A percentile compares a stretch with the other conserved stretches of the same genome.
Evolutionary conservation across 2,329 filamentous ascomycete species (phyloP).

Genomic region (Septoria petroselini): DNA sequence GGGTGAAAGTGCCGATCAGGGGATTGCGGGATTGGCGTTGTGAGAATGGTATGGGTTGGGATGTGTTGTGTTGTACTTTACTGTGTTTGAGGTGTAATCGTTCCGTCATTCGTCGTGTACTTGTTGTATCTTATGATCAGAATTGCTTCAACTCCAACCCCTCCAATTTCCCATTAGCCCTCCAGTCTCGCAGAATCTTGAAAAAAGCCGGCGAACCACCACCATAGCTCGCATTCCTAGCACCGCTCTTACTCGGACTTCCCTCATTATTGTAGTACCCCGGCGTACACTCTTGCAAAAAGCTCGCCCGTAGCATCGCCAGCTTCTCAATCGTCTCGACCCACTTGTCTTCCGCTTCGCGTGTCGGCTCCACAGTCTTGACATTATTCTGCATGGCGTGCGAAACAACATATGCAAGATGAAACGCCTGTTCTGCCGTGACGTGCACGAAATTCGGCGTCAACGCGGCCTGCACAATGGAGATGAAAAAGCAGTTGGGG

Average conservation of each 20-base stretch:
- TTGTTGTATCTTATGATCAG: not conserved
- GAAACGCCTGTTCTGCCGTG: conserved; percentile 40
- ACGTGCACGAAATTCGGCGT: conserved; percentile 42
- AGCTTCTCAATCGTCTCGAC: conserved; percentile 42
- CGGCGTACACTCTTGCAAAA: conserved; percentile 52
- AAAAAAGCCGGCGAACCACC: conserved; percentile 25
- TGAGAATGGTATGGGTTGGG: too few species aligned
- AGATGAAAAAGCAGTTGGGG: conserved; percentile 54
- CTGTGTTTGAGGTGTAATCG: too few species aligned
- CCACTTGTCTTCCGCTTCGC: conserved; percentile 50
- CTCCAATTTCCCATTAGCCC: conserved; percentile 21
- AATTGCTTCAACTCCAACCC: conserved; percentile 24
- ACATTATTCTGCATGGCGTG: conserved; percentile 34
- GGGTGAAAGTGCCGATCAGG: too few species aligned
- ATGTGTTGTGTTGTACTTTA: too few species aligned
- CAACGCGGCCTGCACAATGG: conserved; percentile 43
- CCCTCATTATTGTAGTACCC: conserved; percentile 53
- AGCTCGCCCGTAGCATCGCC: conserved; percentile 41
- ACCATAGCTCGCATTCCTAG: conserved; percentile 24
- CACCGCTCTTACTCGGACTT: conserved; percentile 8
- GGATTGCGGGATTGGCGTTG: too few species aligned
- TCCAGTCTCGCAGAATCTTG: conserved; percentile 26
- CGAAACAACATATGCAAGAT: conserved; percentile 48
- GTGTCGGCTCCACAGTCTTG: conserved; percentile 45
- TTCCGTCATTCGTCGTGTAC: too few species aligned